A percentile compares a stretch with the other conserved stretches of the same genome.
Evolutionary conservation across 2,329 filamentous ascomycete species (phyloP).

Genomic region (Fonsecaea pedrosoi): DNA sequence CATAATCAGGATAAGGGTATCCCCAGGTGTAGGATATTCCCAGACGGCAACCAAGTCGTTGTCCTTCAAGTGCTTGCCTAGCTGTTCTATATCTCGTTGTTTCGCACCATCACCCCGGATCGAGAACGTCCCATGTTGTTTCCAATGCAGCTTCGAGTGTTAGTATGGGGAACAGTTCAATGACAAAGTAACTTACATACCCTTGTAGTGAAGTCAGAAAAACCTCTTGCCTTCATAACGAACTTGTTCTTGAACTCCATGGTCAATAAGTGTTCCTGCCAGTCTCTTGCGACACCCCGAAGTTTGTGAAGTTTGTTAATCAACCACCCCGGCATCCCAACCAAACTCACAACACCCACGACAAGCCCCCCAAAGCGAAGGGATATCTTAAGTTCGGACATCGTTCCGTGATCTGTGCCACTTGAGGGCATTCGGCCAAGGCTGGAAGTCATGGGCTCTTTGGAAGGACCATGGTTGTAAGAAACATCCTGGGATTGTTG

Average conservation of each 20-base stretch:
- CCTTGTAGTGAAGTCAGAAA: slow-evolving; percentile 9
- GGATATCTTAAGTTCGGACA: slow-evolving; percentile 31
- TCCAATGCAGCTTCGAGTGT: slow-evolving; percentile 11
- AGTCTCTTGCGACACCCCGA: slow-evolving; percentile 16
- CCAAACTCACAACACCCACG: slow-evolving; percentile 35
- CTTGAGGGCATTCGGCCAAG: neutral
- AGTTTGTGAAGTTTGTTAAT: slow-evolving; percentile 23
- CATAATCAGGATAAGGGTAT: slow-evolving; percentile 31
- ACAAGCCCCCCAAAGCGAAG: slow-evolving; percentile 21
- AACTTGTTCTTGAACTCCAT: slow-evolving; percentile 29
- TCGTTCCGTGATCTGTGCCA: neutral
- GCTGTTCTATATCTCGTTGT: slow-evolving; percentile 5
- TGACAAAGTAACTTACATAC: slow-evolving; percentile 14
- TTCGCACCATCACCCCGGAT: slow-evolving; percentile 35
- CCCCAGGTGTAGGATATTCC: slow-evolving; percentile 30
- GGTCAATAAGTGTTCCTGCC: slow-evolving; percentile 2
- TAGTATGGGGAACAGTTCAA: neutral
- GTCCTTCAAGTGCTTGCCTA: slow-evolving; percentile 31
- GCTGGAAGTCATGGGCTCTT: neutral
- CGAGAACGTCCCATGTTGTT: slow-evolving; percentile 11
- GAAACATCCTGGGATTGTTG: neutral
- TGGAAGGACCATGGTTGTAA: neutral
- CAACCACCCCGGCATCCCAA: slow-evolving; percentile 30
- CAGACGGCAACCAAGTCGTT: slow-evolving; percentile 34
- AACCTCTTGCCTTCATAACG: slow-evolving; percentile 19